These are phyloP conservation scores for Houttuynia cordata DNA, from an alignment of 164 flowering plant species.

Conservation along the genomic window DNA sequence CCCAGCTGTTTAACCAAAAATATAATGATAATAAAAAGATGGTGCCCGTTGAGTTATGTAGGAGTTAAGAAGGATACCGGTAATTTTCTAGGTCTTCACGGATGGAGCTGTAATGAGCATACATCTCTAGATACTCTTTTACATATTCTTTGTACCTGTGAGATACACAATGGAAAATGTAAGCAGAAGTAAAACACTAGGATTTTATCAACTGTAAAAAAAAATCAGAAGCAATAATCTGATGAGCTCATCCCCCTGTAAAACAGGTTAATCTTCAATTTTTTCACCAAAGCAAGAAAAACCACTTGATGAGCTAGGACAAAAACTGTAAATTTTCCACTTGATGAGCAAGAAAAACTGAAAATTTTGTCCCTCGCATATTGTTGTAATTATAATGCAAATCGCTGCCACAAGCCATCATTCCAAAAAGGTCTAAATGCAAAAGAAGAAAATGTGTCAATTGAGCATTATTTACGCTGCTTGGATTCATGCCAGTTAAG, in stretches of 20 bases:
- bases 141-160: slow-evolving; percentile 83
- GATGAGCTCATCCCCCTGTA: too few relatives aligned
- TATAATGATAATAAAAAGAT: too few relatives aligned
- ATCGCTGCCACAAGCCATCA: not conserved
- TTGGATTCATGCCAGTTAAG: too few relatives aligned
- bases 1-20: too few relatives aligned
- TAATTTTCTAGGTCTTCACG: slow-evolving; percentile 50
- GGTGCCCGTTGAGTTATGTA: too few relatives aligned
- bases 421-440: not conserved
- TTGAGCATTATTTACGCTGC: too few relatives aligned
- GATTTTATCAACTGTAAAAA: not conserved
- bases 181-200: not conserved
- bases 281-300: too few relatives aligned
- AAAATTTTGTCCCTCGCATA: too few relatives aligned
- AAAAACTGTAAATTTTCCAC: too few relatives aligned
- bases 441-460: too few relatives aligned
- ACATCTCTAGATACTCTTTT: slow-evolving; percentile 70
- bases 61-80: slow-evolving; percentile 33
- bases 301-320: not conserved
- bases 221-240: too few relatives aligned
- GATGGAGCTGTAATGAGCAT: slow-evolving; percentile 56
- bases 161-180: slow-evolving; percentile 3
- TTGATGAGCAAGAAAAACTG: not conserved
- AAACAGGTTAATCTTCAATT: not conserved
- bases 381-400: too few relatives aligned